Evolutionary conservation across 1,139 yeast species (phyloP).

Genomic region (Magnusiomyces fungicola): DNA sequence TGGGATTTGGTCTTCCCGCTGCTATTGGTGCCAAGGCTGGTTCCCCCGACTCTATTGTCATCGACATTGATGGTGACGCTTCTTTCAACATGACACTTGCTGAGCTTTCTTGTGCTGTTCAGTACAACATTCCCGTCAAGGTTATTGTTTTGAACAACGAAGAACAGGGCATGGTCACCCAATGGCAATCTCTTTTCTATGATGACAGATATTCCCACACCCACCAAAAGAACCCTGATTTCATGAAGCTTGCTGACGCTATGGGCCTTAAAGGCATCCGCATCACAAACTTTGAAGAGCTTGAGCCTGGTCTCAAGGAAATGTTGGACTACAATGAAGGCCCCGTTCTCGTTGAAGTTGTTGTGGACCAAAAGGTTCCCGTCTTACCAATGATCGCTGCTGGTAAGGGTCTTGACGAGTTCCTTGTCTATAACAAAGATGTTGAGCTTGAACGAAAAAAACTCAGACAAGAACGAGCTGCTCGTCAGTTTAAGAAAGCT

Average conservation of each 20-base stretch:
- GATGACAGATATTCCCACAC: slow-evolving; percentile 96
- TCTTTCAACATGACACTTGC: slow-evolving; percentile 94
- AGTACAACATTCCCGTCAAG: slow-evolving; percentile 86
- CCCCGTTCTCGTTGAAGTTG: slow-evolving; percentile 84
- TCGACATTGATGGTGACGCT: slow-evolving; percentile 98
- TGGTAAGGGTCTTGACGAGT: slow-evolving; percentile 91
- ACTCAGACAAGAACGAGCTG: slow-evolving; percentile 35
- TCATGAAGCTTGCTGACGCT: slow-evolving; percentile 85
- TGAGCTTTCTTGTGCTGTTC: slow-evolving; percentile 90
- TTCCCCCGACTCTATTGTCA: slow-evolving; percentile 86
- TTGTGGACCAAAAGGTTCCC: slow-evolving; percentile 93
- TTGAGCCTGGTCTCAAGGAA: slow-evolving; percentile 54
- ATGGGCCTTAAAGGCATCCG: slow-evolving; percentile 87
- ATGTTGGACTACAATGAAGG: slow-evolving; percentile 67
- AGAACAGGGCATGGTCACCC: slow-evolving; percentile 99
- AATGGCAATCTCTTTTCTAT: slow-evolving; percentile 96
- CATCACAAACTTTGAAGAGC: slow-evolving; percentile 59
- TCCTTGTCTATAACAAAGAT: slow-evolving; percentile 75
- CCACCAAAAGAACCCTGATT: slow-evolving; percentile 90
- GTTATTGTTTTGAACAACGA: slow-evolving; percentile 86
- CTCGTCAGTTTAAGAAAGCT: slow-evolving; percentile 8
- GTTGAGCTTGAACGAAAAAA: slow-evolving; percentile 67
- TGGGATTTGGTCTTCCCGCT: slow-evolving; percentile 97
- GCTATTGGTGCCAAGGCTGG: slow-evolving; percentile 99
- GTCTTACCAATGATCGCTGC: slow-evolving; percentile 98